phyloP scores from a whole-genome alignment of 1,284 basidiomycete species.

The Polyporus tsugae region DNA sequence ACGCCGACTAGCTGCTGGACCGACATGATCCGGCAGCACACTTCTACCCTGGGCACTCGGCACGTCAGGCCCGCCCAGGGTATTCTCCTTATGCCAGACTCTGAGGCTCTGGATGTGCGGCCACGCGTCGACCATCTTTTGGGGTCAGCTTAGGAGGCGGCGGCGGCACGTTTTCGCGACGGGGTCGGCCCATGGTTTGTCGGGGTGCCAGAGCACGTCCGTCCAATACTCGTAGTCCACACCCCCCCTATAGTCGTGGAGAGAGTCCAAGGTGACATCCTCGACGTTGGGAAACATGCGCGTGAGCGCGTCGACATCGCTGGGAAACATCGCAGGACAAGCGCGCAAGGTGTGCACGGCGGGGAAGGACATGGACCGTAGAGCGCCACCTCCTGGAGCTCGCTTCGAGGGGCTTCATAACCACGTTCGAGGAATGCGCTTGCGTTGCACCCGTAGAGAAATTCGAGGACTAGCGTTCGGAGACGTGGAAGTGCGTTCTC shows the following conservation, averaged over 20 bases:
- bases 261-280: background rate
- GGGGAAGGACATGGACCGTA: background rate
- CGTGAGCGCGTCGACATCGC: slow-evolving; percentile 1
- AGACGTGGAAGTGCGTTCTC: background rate
- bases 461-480: background rate
- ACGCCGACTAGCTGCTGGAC: background rate
- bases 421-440: background rate
- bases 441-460: background rate
- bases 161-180: background rate
- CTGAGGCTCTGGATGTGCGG: background rate
- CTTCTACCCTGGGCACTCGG: background rate
- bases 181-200: background rate
- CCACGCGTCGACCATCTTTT: background rate
- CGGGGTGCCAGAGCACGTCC: background rate
- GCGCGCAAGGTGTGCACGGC: slow-evolving; percentile 2
- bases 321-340: background rate
- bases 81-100: background rate
- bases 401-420: background rate
- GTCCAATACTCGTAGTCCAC: background rate
- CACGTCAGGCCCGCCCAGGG: background rate
- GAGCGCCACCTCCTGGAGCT: background rate
- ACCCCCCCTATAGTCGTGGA: background rate
- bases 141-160: background rate
- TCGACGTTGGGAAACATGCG: background rate
- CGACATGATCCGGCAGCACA: background rate